Evolutionary conservation across 2,329 filamentous ascomycete genomes (phyloP).

Genomic region (Colletotrichum destructivum): DNA sequence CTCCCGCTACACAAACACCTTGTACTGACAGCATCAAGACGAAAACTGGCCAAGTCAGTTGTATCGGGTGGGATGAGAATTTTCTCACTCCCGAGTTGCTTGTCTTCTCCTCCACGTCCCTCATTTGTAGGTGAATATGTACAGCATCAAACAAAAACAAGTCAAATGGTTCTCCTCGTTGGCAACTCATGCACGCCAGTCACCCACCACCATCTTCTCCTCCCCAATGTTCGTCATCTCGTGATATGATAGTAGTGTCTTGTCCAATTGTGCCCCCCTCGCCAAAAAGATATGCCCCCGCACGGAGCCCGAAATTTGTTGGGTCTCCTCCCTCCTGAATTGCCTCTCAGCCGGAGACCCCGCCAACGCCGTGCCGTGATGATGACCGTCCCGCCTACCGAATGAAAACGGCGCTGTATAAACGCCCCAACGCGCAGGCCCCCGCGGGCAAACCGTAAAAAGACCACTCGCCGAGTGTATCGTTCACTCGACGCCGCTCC

Average conservation of each 20-base stretch:
- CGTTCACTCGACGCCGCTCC: neutral
- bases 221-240: slow-evolving; percentile 19
- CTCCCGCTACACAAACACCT: neutral
- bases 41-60: neutral
- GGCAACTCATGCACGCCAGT: slow-evolving; percentile 1
- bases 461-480: slow-evolving; percentile 18
- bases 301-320: slow-evolving; percentile 14
- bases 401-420: slow-evolving; percentile 19
- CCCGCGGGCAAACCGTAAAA: slow-evolving; percentile 15
- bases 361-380: slow-evolving; percentile 41
- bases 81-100: slow-evolving; percentile 18
- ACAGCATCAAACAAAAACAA: slow-evolving; percentile 10
- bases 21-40: too few relatives aligned
- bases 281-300: slow-evolving; percentile 7
- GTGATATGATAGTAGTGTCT: slow-evolving; percentile 6
- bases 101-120: slow-evolving; percentile 12
- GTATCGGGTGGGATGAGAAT: neutral
- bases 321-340: slow-evolving; percentile 4
- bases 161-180: neutral
- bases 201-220: neutral
- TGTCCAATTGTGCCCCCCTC: slow-evolving; percentile 30
- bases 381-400: slow-evolving; percentile 29
- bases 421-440: slow-evolving; percentile 30
- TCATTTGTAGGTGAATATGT: slow-evolving; percentile 15
- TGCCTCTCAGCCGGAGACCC: slow-evolving; percentile 28